phyloP scores from a whole-genome alignment of 441 rosid species.

The Biscutella laevigata region DNA sequence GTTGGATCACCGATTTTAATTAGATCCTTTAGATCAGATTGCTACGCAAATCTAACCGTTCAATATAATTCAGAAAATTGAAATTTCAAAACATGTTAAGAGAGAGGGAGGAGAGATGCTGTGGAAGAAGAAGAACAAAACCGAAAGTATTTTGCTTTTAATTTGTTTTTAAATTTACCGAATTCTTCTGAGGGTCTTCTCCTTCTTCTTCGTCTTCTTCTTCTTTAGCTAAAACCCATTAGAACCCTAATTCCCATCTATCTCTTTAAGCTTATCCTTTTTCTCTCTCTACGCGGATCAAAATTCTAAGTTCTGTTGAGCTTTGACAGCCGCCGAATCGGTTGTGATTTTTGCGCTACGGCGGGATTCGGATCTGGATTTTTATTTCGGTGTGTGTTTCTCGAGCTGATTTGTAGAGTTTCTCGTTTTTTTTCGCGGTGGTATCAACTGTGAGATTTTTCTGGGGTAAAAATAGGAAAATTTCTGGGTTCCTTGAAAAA shows the following conservation, averaged over 20 bases:
- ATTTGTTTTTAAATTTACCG: conserved; percentile 4
- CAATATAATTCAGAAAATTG: conserved; percentile 43
- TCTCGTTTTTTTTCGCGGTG: conserved; percentile 7
- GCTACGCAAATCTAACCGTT: conserved; percentile 45
- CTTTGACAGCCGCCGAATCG: conserved; percentile 27
- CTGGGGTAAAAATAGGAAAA: conserved; percentile 7
- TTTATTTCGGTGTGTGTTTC: too few relatives aligned
- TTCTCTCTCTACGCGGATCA: conserved; percentile 20
- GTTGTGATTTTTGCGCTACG: conserved; percentile 16
- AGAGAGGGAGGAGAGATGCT: conserved; percentile 66
- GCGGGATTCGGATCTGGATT: conserved; percentile 40
- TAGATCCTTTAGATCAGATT: conserved; percentile 31
- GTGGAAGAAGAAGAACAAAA: conserved; percentile 29
- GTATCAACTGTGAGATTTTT: conserved; percentile 8
- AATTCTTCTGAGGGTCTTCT: conserved; percentile 7
- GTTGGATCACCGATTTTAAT: conserved; percentile 29
- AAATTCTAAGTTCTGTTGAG: conserved; percentile 23
- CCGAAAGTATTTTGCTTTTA: conserved; percentile 25
- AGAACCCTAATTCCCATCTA: conserved; percentile 22
- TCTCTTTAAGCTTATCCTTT: conserved; percentile 6
- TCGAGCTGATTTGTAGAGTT: conserved; percentile 27
- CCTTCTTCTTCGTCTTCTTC: conserved; percentile 12
- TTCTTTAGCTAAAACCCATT: conserved; percentile 17
- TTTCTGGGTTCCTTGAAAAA: conserved; percentile 10
- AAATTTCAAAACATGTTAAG: conserved; percentile 66